Base-by-base conservation (phyloP, 371 early-diverging fungal species). In the Actinomucor elegans region DNA sequence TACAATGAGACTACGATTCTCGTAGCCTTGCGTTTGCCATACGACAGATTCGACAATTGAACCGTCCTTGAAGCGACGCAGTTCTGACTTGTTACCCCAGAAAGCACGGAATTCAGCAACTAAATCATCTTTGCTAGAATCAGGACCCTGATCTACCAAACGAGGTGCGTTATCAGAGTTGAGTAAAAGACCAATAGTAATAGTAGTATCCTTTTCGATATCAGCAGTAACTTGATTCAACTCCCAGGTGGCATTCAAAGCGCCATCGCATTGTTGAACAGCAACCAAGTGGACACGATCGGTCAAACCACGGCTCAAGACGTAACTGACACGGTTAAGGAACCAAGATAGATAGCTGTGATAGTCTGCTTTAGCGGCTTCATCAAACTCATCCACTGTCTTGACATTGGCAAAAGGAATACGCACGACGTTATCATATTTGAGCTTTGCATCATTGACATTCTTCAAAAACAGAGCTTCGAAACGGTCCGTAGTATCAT, bases 41-140 rank as follows among this genome's bases (percentile, higher is more conserved):
- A 93, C 88, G 12, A 93, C 93, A 73, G 86, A 82, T 62, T 93
- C 90, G 5, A 81, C 47, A 64, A 94, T 91, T 38, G 84, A 83
- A 27, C 94, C 94, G 60, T 96, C 93, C 57, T 91, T 85, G 79
- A 94, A 96, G 12, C 94, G 87, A 50, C 96, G 83, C 15, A 92
- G 60, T 52, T 93, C 93, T 2, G 92, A 80, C 55, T 87, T 87
- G 36, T 73, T 67, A 10, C 96, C 96, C 96, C 96, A 96, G 28
- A 96, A 77, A 20, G 74, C 55, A 14, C 86, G 77, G 77, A 94
- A 96, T 11, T 67, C 81, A n/a, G 71, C 73, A n/a, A 83, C 78
- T 2, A 79, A 84, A 21, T 73, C 81, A 17, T 66, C 69, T 21
- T 87, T 72, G 34, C 84, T 80, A 4, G 90, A 78, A 18, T 80